Conservation (phyloP, 495 filamentous ascomycete species). For the Penicillium roqueforti region DNA sequence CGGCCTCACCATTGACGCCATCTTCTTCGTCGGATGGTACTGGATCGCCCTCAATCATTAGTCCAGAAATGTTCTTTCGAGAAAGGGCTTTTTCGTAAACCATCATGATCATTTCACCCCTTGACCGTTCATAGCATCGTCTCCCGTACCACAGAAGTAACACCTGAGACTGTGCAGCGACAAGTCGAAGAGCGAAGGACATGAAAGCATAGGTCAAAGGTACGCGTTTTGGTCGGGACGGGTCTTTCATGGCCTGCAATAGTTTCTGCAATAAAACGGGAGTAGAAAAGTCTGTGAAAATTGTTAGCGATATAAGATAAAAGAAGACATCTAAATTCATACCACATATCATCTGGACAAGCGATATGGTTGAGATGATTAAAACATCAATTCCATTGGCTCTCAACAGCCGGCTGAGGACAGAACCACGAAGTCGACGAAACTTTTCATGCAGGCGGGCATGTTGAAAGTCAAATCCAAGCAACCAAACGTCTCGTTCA, state of each 20-base stretch:
- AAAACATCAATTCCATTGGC: conserved; percentile 75
- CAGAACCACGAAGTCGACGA: conserved; percentile 65
- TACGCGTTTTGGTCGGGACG: conserved; percentile 42
- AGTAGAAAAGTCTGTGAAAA: conserved; percentile 47
- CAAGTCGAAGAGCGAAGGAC: conserved; percentile 55
- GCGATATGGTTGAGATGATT: conserved; percentile 56
- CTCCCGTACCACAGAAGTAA: conserved; percentile 71
- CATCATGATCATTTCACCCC: conserved; percentile 85
- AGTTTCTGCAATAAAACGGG: conserved; percentile 71
- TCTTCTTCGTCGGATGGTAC: conserved; percentile 1
- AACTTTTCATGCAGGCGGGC: conserved; percentile 65
- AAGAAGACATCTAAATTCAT: neutral
- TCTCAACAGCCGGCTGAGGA: conserved; percentile 59
- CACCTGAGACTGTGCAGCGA: conserved; percentile 61
- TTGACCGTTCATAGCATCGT: conserved; percentile 70
- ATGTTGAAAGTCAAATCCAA: conserved; percentile 75
- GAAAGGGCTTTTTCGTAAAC: conserved; percentile 79
- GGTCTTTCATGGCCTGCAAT: conserved; percentile 60
- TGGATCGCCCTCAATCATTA: conserved; percentile 20
- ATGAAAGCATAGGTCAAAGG: conserved; percentile 63
- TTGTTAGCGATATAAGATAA: neutral
- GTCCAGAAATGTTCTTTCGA: conserved; percentile 63
- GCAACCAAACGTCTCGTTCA: conserved; percentile 73
- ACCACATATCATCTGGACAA: conserved; percentile 60
- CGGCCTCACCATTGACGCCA: neutral